A percentile compares a stretch with the other conserved stretches of the same genome.
Conservation (phyloP, 139 green algal genomes). For the Micractinium conductrix region DNA sequence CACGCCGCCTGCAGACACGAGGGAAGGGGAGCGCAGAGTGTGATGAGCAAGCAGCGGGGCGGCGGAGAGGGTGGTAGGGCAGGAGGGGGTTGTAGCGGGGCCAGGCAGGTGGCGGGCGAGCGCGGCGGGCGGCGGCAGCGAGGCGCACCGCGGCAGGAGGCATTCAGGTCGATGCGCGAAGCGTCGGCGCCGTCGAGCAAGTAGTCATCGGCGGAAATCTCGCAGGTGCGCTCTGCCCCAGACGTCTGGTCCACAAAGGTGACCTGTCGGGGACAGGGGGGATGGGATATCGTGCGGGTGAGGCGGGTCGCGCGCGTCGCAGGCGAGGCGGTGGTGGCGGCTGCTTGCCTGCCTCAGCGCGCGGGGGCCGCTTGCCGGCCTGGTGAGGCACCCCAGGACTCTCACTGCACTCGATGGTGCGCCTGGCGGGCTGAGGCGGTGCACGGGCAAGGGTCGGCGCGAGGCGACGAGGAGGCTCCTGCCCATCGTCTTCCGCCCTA, state of each 20-base stretch:
- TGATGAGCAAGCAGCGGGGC: background rate
- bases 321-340: background rate
- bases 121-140: background rate
- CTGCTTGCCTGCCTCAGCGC: background rate
- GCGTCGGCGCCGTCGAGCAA: conserved; percentile 35
- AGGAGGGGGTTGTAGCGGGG: background rate
- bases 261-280: background rate
- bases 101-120: background rate
- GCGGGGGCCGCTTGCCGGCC: background rate
- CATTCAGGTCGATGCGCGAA: conserved; percentile 20
- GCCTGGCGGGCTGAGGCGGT: background rate
- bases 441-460: background rate
- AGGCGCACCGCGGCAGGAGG: conserved; percentile 10
- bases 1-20: conserved; percentile 3
- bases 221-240: conserved; percentile 2
- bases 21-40: background rate
- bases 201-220: conserved; percentile 23
- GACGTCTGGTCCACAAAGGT: conserved; percentile 8
- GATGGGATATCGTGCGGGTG: background rate
- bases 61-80: background rate
- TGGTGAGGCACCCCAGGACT: too few species aligned
- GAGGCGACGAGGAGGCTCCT: background rate
- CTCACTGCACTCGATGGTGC: background rate
- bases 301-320: background rate
- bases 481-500: background rate